Evolutionary conservation across 805 yeast species (phyloP), one percentile per base, ranked within the genome.

Genomic region (Starmerella potacharoeniae): DNA sequence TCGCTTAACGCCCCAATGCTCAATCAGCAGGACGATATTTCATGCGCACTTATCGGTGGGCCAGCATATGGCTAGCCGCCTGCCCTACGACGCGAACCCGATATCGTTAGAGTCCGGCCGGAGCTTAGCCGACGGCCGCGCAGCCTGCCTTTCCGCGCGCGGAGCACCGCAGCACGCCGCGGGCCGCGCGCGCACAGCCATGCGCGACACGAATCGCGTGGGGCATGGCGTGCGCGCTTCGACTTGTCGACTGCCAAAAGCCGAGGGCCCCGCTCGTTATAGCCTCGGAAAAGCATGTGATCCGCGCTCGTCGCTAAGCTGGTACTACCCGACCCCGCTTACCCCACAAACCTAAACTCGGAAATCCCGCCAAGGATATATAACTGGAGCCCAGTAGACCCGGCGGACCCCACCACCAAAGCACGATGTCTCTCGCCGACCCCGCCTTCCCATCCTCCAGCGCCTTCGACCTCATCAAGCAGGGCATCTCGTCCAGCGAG

Each of bases 391-490:
- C 45, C 30, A 7, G 48, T 5, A 11, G 34, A 16, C 39, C 13
- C 34, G 6, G 34, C 43, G 7, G 11, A 4, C 39, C 33, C 43
- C 6, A 7, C 28, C 9, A 39, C 6, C 17, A 11, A 14, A 5
- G 10, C 4, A 42, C 33, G 16, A 62, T 62, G 65, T 55, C 64
- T 39, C 60, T 63, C 43, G 55, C 64, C 22, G 65, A 63, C 39
- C 60, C 67, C 56, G 68, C 58, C 34, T 71, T 69, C 68, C 74
- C 73, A 34, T 64, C 75, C 29, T 69, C 73, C 52, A 55, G 54
- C 39, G 69, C 71, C 53, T 71, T 71, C 54, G 75, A 71, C 60
- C 61, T 65, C 50, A 68, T 71, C 62, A 58, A 62, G 50, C 54
- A 61, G 52, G 66, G 68, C 47, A 59, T 71, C 39, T 52, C 49